These are phyloP conservation scores for Citrus sinensis DNA, from an alignment of 345 rosid genomes.

Conservation along the genomic window DNA sequence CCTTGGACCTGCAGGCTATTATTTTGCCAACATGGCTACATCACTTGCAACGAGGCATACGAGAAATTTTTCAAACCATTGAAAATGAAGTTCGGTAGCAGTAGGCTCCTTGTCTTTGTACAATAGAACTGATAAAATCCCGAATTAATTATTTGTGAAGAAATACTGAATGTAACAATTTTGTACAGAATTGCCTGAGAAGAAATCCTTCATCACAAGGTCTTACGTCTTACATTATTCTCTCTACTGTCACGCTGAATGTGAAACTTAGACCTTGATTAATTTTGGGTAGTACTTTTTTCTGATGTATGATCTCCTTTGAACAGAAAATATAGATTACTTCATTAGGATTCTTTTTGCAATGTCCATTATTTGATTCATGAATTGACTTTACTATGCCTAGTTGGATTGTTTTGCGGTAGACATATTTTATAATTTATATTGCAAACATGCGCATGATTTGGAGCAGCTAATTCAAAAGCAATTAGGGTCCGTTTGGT, in stretches of 20 bases:
- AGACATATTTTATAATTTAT: too few relatives aligned
- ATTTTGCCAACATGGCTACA: not conserved
- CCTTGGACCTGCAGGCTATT: not conserved
- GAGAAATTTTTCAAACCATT: not conserved
- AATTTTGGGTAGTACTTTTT: not conserved
- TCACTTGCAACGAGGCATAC: not conserved
- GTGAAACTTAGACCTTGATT: not conserved
- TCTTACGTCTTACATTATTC: not conserved
- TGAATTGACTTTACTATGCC: too few relatives aligned
- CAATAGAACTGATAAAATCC: conserved; percentile 10
- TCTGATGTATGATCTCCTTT: not conserved
- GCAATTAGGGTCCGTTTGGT: too few relatives aligned
- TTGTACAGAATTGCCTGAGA: conserved; percentile 24
- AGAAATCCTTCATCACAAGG: not conserved
- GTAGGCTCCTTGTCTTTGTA: conserved; percentile 12
- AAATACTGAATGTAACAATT: conserved; percentile 2
- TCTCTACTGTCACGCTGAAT: not conserved
- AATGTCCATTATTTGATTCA: too few relatives aligned
- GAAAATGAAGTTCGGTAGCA: not conserved
- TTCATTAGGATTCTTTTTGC: not conserved
- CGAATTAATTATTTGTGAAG: not conserved
- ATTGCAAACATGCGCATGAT: too few relatives aligned
- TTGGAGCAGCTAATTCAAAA: too few relatives aligned
- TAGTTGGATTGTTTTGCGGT: too few relatives aligned
- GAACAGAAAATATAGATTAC: not conserved